A percentile compares a stretch with the other conserved stretches of the same genome.
Evolutionary conservation across 306 rosid genomes (phyloP).

Genomic region (Fragaria nilgerrensis): DNA sequence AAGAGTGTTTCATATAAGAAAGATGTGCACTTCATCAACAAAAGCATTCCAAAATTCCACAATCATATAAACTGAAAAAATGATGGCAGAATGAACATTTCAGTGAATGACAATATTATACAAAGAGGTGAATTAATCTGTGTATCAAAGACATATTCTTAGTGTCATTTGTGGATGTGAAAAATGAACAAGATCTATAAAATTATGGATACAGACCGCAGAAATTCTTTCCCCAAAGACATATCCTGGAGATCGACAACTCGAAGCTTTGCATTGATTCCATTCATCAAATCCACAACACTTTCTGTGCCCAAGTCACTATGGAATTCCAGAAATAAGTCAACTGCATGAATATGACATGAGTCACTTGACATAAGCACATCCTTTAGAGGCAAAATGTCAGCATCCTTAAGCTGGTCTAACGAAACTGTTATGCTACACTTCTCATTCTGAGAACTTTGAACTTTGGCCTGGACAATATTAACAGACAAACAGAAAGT

Average conservation of each 20-base stretch:
- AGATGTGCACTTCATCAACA: slow-evolving; percentile 10
- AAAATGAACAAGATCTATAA: neutral
- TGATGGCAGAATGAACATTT: neutral
- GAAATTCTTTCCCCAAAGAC: slow-evolving; percentile 53
- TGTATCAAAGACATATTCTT: neutral
- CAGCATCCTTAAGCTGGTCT: slow-evolving; percentile 58
- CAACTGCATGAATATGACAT: slow-evolving; percentile 58
- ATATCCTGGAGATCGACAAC: slow-evolving; percentile 58
- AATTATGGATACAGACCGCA: slow-evolving; percentile 41
- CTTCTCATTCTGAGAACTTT: slow-evolving; percentile 38
- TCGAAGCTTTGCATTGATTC: slow-evolving; percentile 64
- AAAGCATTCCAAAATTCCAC: neutral
- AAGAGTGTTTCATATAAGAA: slow-evolving; percentile 8
- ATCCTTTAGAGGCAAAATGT: slow-evolving; percentile 57
- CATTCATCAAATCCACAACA: slow-evolving; percentile 57
- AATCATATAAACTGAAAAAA: neutral
- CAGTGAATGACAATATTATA: neutral
- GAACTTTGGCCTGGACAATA: slow-evolving; percentile 48
- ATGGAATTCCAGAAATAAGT: slow-evolving; percentile 46
- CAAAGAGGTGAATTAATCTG: neutral
- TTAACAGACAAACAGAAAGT: neutral
- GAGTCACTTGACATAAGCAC: slow-evolving; percentile 42
- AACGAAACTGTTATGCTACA: slow-evolving; percentile 46
- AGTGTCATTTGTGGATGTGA: neutral
- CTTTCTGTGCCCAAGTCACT: slow-evolving; percentile 46